These are phyloP conservation scores for Penicillium concentricum DNA, from an alignment of 2,329 filamentous ascomycete species.

Conservation along the genomic window DNA sequence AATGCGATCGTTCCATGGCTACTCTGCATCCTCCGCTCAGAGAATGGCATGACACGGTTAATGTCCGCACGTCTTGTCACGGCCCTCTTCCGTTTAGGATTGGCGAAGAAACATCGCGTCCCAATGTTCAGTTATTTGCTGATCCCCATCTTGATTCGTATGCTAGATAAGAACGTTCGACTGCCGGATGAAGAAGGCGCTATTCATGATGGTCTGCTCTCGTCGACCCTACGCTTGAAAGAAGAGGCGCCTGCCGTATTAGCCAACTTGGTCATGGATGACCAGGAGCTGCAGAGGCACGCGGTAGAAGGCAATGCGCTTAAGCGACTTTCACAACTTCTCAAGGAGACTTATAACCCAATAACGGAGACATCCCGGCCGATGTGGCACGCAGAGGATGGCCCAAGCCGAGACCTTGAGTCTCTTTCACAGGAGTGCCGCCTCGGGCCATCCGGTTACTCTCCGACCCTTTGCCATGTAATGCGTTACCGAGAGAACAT, in stretches of 20 bases:
- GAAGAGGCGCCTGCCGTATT: constrained; percentile 74
- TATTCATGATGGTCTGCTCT: constrained; percentile 38
- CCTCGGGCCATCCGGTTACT: constrained; percentile 62
- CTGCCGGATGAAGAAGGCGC: constrained; percentile 41
- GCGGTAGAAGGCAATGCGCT: constrained; percentile 70
- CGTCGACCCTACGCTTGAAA: constrained; percentile 54
- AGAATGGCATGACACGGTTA: constrained; percentile 59
- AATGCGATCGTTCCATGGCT: constrained; percentile 73
- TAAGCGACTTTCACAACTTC: constrained; percentile 60
- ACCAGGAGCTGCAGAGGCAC: constrained; percentile 74
- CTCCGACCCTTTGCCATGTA: constrained; percentile 63
- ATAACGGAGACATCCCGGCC: constrained; percentile 49
- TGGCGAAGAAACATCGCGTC: constrained; percentile 64
- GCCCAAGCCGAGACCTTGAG: constrained; percentile 20
- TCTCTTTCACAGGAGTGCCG: constrained; percentile 40
- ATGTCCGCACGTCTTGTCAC: constrained; percentile 69
- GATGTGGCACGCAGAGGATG: constrained; percentile 54
- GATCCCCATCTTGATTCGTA: constrained; percentile 66
- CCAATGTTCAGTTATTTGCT: constrained; percentile 65
- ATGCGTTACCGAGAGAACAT: constrained; percentile 74
- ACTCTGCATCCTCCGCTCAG: constrained; percentile 61
- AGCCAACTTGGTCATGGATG: constrained; percentile 75
- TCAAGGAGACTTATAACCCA: constrained; percentile 66
- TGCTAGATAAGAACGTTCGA: constrained; percentile 58
- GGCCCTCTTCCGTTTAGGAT: constrained; percentile 65